Conservation (phyloP, 1,284 basidiomycete genomes). For the Cutaneotrichosporon mucoides region DNA sequence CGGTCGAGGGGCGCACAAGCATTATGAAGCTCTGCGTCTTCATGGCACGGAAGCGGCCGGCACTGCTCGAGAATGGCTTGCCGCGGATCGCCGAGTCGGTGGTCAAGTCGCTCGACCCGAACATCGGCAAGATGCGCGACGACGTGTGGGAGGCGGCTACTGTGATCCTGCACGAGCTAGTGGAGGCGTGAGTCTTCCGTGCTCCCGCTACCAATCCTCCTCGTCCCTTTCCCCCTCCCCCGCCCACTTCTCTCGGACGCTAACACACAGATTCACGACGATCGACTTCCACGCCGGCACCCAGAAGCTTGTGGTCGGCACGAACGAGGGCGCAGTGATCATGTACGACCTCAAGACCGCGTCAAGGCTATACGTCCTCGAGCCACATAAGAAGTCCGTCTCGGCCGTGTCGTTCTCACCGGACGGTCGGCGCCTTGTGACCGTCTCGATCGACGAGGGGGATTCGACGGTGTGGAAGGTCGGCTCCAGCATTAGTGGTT, state of each 20-base stretch:
- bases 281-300: conserved; percentile 82
- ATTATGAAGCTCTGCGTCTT: conserved; percentile 93
- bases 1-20: conserved; percentile 73
- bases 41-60: conserved; percentile 86
- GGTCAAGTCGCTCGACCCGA: conserved; percentile 93
- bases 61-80: conserved; percentile 78
- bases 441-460: conserved; percentile 77
- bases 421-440: conserved; percentile 84
- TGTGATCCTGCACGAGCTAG: conserved; percentile 84
- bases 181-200: conserved; percentile 64
- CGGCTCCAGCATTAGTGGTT: conserved; percentile 73
- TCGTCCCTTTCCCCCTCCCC: too few species aligned
- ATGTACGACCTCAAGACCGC: conserved; percentile 97
- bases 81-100: conserved; percentile 90
- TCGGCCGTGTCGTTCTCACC: conserved; percentile 84
- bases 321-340: conserved; percentile 84
- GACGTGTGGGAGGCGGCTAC: conserved; percentile 86
- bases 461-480: conserved; percentile 85
- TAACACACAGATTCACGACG: conserved; percentile 67
- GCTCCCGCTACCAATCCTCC: neutral
- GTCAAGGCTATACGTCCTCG: conserved; percentile 88
- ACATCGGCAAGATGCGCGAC: conserved; percentile 73
- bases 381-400: conserved; percentile 75
- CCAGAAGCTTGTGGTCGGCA: conserved; percentile 89
- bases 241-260: neutral